Percentiles rank a stretch among this genome's conserved stretches.
phyloP scores from a whole-genome alignment of 768 basidiomycete species.

The Psilocybe cyanescens region DNA sequence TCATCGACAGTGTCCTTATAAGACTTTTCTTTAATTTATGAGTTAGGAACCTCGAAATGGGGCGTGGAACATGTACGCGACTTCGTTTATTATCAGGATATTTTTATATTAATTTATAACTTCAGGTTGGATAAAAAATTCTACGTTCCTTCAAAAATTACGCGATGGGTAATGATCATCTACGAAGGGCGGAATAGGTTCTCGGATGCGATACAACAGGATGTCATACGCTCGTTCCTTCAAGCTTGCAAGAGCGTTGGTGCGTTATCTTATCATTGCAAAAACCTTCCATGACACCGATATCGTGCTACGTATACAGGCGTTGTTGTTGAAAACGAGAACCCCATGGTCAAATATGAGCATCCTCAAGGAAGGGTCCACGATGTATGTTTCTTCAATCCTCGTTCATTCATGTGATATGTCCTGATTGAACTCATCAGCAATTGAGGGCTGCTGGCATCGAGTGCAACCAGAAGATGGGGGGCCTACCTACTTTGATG shows the following conservation, averaged over 20 bases:
- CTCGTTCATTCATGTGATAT: conserved; percentile 59
- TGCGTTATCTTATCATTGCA: conserved; percentile 40
- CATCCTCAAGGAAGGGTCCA: conserved; percentile 61
- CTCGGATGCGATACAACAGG: conserved; percentile 37
- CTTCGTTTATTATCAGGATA: not conserved
- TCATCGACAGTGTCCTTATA: not conserved
- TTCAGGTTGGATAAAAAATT: conserved; percentile 51
- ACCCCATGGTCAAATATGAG: conserved; percentile 54
- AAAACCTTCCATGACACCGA: not conserved
- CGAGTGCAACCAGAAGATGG: conserved; percentile 43
- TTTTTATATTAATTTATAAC: conserved; percentile 31
- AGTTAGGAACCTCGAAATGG: conserved; percentile 59
- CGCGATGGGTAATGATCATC: conserved; percentile 64
- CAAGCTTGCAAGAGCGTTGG: conserved; percentile 57
- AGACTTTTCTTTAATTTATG: not conserved
- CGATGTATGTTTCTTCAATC: conserved; percentile 46
- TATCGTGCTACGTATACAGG: conserved; percentile 46
- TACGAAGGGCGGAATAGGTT: conserved; percentile 66
- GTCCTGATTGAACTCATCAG: conserved; percentile 46
- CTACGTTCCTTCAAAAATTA: conserved; percentile 43
- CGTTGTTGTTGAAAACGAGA: conserved; percentile 50
- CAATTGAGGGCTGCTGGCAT: conserved; percentile 55
- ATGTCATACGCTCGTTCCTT: conserved; percentile 58
- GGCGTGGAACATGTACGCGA: conserved; percentile 75
- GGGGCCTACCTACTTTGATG: conserved; percentile 56